These are phyloP conservation scores for Hygrocybe punicea DNA, from an alignment of 768 basidiomycete species.

Conservation along the genomic window DNA sequence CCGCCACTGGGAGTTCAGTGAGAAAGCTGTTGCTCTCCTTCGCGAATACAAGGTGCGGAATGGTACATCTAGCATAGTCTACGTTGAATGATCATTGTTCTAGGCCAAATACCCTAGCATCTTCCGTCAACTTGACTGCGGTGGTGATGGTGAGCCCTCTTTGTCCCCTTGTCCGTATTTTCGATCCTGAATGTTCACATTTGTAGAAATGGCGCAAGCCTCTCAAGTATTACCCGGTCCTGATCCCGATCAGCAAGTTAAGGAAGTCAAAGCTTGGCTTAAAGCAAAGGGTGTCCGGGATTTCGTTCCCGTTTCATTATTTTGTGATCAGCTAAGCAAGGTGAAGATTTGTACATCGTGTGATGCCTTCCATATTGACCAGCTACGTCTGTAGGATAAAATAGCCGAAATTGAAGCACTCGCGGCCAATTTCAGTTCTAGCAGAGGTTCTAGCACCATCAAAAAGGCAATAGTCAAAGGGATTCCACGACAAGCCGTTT, in stretches of 20 bases:
- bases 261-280: constrained; percentile 82
- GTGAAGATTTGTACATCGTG: constrained; percentile 35
- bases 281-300: constrained; percentile 82
- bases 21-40: constrained; percentile 78
- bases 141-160: constrained; percentile 62
- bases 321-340: constrained; percentile 88
- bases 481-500: constrained; percentile 87
- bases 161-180: not conserved
- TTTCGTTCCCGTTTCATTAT: constrained; percentile 89
- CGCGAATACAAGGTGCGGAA: constrained; percentile 71
- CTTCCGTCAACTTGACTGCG: constrained; percentile 65
- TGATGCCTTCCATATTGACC: not conserved
- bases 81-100: constrained; percentile 3
- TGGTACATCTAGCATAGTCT: not conserved
- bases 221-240: constrained; percentile 52
- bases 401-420: constrained; percentile 75
- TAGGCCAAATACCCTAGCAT: constrained; percentile 82
- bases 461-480: constrained; percentile 93
- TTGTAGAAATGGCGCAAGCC: constrained; percentile 70
- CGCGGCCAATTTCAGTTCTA: constrained; percentile 63
- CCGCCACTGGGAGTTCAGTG: constrained; percentile 89
- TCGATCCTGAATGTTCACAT: not conserved
- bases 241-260: constrained; percentile 67
- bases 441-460: constrained; percentile 59
- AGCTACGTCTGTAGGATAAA: constrained; percentile 50